Conservation (phyloP, 352 stramenopile genomes). For the Hyaloperonospora brassicae region DNA sequence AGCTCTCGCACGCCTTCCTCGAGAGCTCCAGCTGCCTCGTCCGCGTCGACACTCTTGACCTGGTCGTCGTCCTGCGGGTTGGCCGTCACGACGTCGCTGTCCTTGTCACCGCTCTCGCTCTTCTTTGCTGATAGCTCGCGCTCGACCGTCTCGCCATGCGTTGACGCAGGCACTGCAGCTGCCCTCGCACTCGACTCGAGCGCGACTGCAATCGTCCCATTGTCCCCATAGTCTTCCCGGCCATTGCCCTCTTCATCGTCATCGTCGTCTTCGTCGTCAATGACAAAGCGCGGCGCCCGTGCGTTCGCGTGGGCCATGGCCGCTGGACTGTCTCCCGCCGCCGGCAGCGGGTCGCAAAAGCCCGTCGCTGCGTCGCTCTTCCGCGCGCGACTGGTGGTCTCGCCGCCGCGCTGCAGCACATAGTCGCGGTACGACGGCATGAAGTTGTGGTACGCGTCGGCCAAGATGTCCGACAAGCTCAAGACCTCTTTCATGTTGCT, state of each 20-base stretch:
- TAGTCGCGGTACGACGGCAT: slow-evolving; percentile 83
- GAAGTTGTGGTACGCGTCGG: slow-evolving; percentile 84
- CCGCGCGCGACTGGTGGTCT: slow-evolving; percentile 22
- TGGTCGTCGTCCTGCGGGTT: slow-evolving; percentile 29
- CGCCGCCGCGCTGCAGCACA: slow-evolving; percentile 67
- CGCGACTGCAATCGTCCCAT: not conserved
- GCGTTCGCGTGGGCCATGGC: slow-evolving; percentile 49
- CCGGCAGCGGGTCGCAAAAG: slow-evolving; percentile 43
- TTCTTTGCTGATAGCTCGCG: slow-evolving; percentile 13
- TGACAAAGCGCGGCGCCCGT: slow-evolving; percentile 54
- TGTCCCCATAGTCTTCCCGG: no score
- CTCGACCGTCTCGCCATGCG: slow-evolving; percentile 6
- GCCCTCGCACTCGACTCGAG: slow-evolving; percentile 23
- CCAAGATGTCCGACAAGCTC: slow-evolving; percentile 68
- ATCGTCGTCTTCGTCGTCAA: slow-evolving; percentile 66
- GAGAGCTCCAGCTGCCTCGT: slow-evolving; percentile 3
- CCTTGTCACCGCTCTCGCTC: not conserved
- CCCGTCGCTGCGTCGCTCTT: slow-evolving; percentile 32
- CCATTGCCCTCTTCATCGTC: slow-evolving; percentile 17
- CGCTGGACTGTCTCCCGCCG: slow-evolving; percentile 40
- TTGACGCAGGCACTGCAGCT: slow-evolving; percentile 1
- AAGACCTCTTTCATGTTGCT: slow-evolving; percentile 87
- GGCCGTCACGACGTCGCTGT: slow-evolving; percentile 19
- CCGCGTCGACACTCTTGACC: slow-evolving; percentile 6
- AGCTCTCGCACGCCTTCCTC: slow-evolving; percentile 15